Conservation (phyloP, 805 yeast genomes). For the Yarrowia bubula region DNA sequence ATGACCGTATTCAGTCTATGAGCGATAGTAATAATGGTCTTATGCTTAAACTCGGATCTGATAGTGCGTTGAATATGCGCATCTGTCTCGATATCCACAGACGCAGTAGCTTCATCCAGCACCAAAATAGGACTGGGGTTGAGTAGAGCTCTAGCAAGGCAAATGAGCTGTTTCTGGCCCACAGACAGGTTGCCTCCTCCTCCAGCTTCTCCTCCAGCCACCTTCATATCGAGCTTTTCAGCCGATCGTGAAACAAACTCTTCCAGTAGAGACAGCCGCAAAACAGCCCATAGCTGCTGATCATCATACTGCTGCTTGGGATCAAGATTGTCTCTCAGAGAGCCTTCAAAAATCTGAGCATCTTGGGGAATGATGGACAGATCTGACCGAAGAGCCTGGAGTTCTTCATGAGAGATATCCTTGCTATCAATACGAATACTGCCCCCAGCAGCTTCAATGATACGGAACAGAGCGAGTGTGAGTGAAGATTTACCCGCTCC, state of each 20-base stretch:
- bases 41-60: conserved; percentile 58
- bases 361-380: conserved; percentile 86
- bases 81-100: conserved; percentile 80
- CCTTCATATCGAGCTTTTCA: conserved; percentile 44
- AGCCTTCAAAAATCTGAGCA: conserved; percentile 79
- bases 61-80: conserved; percentile 72
- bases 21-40: conserved; percentile 80
- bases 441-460: conserved; percentile 58
- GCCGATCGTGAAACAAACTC: conserved; percentile 47
- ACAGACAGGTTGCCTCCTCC: conserved; percentile 76
- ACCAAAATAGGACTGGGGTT: conserved; percentile 66
- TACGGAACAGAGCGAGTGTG: conserved; percentile 67
- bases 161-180: conserved; percentile 78
- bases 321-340: conserved; percentile 72
- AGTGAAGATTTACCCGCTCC: conserved; percentile 86
- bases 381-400: conserved; percentile 63
- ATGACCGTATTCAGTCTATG: conserved; percentile 77
- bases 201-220: conserved; percentile 74
- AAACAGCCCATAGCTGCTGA: conserved; percentile 63
- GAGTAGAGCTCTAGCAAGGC: conserved; percentile 75
- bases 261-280: conserved; percentile 55
- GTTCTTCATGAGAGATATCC: conserved; percentile 62
- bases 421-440: conserved; percentile 63
- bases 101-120: conserved; percentile 77
- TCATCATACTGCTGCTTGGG: conserved; percentile 64